Evolutionary conservation across 139 green algal species (phyloP), one percentile per base, ranked within the genome.

Genomic region (Gonium pectorale): DNA sequence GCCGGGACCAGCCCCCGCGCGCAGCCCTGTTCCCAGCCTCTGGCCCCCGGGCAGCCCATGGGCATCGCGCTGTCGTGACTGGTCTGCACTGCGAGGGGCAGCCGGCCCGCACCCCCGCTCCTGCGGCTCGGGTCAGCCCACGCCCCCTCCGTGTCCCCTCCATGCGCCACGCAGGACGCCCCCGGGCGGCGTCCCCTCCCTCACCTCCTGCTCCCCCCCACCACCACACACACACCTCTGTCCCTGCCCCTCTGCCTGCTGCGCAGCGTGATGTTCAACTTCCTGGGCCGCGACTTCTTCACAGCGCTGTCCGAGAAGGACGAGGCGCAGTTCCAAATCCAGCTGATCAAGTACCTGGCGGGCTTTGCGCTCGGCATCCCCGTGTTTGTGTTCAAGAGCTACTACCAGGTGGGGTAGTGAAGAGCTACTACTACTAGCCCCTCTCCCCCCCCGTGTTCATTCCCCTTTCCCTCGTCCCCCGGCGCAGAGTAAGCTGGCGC

Each of bases 271-370:
- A 33, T 93, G 11, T 99, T 99, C 94, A 98, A 95, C 90, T 99
- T 98, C 86, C 90, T 99, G 38, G 96, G 96, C n/a, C 92, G 97
- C 33, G 97, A 99, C 93, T 99, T 99, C 51, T 99, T 98, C 94
- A 99, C 99, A 46, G 96, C 97, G 3, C 79, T 99, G 27, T 90
- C 86, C 21, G 93, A 97, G 44, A 98, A 97, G 86, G 88, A 98
- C 72, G 90, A 88, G 44, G 92, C 90, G 35, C 78, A 59, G 29
- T 99, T 99, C 86, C 80, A 86, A 24, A 79, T 92, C 69, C 97
- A 98, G 92, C 90, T 99, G 51, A 26, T 95, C 68, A 94, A 89
- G 83, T 94, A 93, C 86, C 90, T 96, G 43, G 90, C 40, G 17
- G 93, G 73, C 27, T 95, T 96, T 90, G 83, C 80, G 29, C 43